Percentiles rank a stretch among this genome's conserved stretches.
Conservation (phyloP, 345 rosid genomes). For the Erysimum cheiranthoides region DNA sequence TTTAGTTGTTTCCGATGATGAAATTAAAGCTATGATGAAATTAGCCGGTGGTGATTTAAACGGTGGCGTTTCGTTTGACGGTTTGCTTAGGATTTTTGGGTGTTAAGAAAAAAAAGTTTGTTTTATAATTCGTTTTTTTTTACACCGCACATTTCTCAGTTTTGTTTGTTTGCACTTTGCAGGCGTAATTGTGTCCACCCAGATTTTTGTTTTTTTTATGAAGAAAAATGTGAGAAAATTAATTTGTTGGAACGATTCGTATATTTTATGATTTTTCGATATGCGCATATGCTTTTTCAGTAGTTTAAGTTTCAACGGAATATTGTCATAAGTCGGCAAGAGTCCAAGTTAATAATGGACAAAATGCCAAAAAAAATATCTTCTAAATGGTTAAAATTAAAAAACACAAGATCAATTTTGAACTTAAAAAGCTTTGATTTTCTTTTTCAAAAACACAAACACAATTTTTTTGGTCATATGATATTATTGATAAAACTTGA, state of each 20-base stretch:
- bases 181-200: not conserved
- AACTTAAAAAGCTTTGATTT: too few relatives aligned
- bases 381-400: too few relatives aligned
- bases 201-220: not conserved
- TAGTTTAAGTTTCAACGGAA: too few relatives aligned
- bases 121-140: too few relatives aligned
- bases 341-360: too few relatives aligned
- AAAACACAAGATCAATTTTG: too few relatives aligned
- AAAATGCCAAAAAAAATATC: too few relatives aligned
- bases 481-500: too few relatives aligned
- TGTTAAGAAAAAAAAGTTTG: slow-evolving; percentile 30
- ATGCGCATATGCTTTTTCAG: not conserved
- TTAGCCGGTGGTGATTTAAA: slow-evolving; percentile 59
- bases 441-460: too few relatives aligned
- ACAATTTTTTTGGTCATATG: too few relatives aligned
- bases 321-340: too few relatives aligned
- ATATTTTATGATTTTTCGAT: not conserved
- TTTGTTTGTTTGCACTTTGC: slow-evolving; percentile 7
- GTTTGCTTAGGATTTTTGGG: slow-evolving; percentile 61
- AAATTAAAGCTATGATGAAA: slow-evolving; percentile 69
- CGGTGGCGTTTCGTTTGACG: slow-evolving; percentile 63
- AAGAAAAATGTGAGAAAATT: not conserved
- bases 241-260: not conserved
- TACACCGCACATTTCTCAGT: not conserved
- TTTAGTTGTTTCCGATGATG: slow-evolving; percentile 57